Evolutionary conservation across 78 protist genomes (phyloP).

Genomic region (Acrasis kona): DNA sequence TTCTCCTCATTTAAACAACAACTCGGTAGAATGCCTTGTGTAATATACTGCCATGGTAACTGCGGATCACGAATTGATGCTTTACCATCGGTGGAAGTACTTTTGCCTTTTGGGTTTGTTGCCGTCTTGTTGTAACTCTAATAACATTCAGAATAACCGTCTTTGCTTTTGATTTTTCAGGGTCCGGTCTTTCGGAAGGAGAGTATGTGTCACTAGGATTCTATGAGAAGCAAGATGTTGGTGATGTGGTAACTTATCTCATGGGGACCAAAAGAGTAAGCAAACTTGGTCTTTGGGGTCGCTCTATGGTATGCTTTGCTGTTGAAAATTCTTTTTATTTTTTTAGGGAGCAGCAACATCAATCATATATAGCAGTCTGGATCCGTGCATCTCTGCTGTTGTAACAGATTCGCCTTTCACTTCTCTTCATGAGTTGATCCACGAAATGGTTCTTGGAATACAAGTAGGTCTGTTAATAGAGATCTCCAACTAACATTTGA

Average conservation of each 20-base stretch:
- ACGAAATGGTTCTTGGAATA: constrained; percentile 19
- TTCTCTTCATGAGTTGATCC: neutral
- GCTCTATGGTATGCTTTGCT: too few species aligned
- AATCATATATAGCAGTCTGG: constrained; percentile 18
- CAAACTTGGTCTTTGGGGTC: constrained; percentile 30
- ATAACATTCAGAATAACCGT: constrained; percentile 6
- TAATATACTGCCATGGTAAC: neutral
- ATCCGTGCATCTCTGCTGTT: constrained; percentile 14
- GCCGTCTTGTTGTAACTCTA: neutral
- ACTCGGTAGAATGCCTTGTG: neutral
- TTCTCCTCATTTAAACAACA: too few species aligned
- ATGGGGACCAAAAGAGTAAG: constrained; percentile 1
- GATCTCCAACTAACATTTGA: too few species aligned
- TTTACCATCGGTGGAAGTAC: neutral
- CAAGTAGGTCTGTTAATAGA: too few species aligned
- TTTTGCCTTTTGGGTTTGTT: too few species aligned
- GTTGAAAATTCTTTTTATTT: too few species aligned
- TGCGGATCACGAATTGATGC: neutral
- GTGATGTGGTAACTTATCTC: constrained; percentile 5
- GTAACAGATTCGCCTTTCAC: constrained; percentile 32
- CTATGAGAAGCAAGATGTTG: constrained; percentile 25
- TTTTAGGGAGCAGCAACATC: constrained; percentile 40
- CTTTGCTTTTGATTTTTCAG: constrained; percentile 14
- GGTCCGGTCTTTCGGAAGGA: constrained; percentile 28
- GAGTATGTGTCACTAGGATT: constrained; percentile 26